phyloP scores from a whole-genome alignment of 371 early-diverging fungal genomes.

The Actinomucor elegans region DNA sequence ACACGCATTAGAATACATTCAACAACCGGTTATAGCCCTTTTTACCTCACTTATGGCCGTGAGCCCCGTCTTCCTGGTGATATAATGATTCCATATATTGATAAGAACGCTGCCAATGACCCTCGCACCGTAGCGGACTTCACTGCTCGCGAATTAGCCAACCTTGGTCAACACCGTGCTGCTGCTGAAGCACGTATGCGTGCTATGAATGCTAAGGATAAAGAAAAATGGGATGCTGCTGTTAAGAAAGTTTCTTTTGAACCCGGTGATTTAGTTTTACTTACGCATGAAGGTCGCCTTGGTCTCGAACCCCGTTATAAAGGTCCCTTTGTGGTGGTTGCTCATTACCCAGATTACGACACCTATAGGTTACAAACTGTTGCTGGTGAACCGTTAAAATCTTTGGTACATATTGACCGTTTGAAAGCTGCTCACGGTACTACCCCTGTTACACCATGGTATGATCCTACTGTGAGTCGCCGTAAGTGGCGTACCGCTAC shows the following conservation, averaged over 20 bases:
- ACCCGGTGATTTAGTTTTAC: no score
- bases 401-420: conserved; percentile 5
- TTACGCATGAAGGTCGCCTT: no score
- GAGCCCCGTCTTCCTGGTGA: conserved; percentile 16
- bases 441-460: neutral
- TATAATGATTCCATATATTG: conserved; percentile 10
- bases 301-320: no score
- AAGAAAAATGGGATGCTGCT: conserved; percentile 6
- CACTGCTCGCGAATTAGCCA: no score
- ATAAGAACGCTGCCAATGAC: conserved; percentile 16
- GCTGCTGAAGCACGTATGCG: neutral
- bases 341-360: neutral
- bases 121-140: neutral
- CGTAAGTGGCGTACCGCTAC: neutral
- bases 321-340: neutral
- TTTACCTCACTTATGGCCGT: no score
- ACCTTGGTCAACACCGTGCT: neutral
- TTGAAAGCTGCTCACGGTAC: conserved; percentile 2
- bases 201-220: conserved; percentile 5
- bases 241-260: neutral
- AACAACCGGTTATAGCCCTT: no score
- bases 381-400: conserved; percentile 2
- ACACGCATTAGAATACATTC: no score
- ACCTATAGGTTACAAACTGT: conserved; percentile 1
- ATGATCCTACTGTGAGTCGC: conserved; percentile 3